These are phyloP conservation scores for cucumber (Cucumis sativus) DNA, from an alignment of 306 rosid species.

Conservation along the genomic window DNA sequence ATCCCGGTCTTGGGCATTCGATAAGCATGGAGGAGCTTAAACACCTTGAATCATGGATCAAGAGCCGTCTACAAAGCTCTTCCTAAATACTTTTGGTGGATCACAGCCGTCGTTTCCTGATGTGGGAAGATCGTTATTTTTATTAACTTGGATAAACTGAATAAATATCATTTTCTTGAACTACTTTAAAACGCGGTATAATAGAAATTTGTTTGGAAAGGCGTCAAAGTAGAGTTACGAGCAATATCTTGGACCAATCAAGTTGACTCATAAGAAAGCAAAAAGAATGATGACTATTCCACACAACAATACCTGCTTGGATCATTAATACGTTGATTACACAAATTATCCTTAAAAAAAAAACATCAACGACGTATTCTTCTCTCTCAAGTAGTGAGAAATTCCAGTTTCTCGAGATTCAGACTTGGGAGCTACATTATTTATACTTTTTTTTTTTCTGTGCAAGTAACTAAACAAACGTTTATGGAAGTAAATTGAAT, in stretches of 20 bases:
- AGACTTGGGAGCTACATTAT: not conserved
- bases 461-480: not conserved
- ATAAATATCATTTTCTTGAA: not conserved
- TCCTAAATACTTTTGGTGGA: conserved; percentile 17
- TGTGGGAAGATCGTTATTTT: not conserved
- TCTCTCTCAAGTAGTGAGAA: not conserved
- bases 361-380: not conserved
- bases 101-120: not conserved
- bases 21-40: conserved; percentile 47
- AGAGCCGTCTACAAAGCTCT: conserved; percentile 44
- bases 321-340: not conserved
- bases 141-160: too few relatives aligned
- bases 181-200: not conserved
- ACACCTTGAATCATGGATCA: conserved; percentile 68
- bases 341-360: not conserved
- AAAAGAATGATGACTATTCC: not conserved
- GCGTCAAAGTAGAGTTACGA: not conserved
- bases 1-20: conserved; percentile 67
- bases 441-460: not conserved
- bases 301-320: not conserved
- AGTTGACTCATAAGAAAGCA: not conserved
- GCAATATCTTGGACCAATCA: not conserved
- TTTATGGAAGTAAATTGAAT: not conserved
- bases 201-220: not conserved
- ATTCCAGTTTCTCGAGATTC: not conserved